phyloP scores from a whole-genome alignment of 129 eudicot genomes.

The Pittosporum tobira region DNA sequence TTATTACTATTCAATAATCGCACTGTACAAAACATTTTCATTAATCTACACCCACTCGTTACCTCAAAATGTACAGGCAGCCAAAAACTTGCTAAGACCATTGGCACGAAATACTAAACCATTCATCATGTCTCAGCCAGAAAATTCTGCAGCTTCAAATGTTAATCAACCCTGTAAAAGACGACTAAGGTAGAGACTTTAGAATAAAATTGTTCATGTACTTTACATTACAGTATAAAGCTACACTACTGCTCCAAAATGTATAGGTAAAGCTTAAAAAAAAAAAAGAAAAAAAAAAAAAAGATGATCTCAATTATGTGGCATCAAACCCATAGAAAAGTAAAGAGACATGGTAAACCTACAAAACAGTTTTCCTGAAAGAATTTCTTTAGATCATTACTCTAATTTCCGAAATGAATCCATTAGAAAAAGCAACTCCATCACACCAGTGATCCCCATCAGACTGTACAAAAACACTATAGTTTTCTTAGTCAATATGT shows the following conservation, averaged over 20 bases:
- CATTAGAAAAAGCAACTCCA: slow-evolving; percentile 4
- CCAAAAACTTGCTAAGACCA: slow-evolving; percentile 26
- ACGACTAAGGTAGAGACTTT: not conserved
- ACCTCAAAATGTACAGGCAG: slow-evolving; percentile 23
- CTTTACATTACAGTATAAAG: too few species aligned
- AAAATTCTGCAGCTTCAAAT: not conserved
- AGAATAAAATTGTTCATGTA: not conserved
- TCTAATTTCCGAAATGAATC: too few species aligned
- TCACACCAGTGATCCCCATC: not conserved
- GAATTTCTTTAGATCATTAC: slow-evolving; percentile 6
- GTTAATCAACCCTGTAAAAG: slow-evolving; percentile 29
- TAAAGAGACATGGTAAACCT: slow-evolving; percentile 6
- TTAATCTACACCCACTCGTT: slow-evolving; percentile 12
- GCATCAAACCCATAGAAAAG: not conserved
- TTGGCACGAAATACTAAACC: slow-evolving; percentile 14
- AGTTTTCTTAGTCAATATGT: too few species aligned
- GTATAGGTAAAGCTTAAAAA: slow-evolving; percentile 17
- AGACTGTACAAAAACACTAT: too few species aligned
- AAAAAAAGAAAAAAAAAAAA: too few species aligned
- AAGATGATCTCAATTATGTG: not conserved
- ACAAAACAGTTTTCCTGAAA: not conserved
- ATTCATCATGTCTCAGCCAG: not conserved
- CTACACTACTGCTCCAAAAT: not conserved
- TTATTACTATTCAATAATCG: not conserved
- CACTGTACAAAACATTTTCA: not conserved